These are phyloP conservation scores for Aaosphaeria arxii DNA, from an alignment of 2,329 filamentous ascomycete genomes.

Conservation along the genomic window DNA sequence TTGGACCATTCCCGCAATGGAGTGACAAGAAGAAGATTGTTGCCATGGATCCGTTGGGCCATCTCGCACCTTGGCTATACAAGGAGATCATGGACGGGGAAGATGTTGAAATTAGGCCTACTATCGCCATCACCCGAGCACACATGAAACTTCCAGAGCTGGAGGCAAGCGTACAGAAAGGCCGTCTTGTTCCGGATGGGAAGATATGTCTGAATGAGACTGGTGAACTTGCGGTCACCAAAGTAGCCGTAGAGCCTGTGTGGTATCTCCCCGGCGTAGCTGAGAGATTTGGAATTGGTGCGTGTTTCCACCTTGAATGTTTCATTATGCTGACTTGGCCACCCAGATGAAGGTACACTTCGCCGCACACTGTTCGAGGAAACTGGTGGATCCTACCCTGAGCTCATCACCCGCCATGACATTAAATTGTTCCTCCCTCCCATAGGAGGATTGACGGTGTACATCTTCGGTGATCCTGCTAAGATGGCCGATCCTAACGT, in stretches of 20 bases:
- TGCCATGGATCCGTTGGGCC: slow-evolving; percentile 93
- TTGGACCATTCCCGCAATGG: slow-evolving; percentile 90
- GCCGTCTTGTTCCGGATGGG: slow-evolving; percentile 75
- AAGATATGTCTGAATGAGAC: slow-evolving; percentile 83
- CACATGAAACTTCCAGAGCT: slow-evolving; percentile 98
- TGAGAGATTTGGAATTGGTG: slow-evolving; percentile 85
- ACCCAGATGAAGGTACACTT: slow-evolving; percentile 74
- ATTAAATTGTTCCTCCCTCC: slow-evolving; percentile 95
- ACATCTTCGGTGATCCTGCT: slow-evolving; percentile 92
- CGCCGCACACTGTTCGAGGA: slow-evolving; percentile 89
- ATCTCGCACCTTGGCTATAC: slow-evolving; percentile 80
- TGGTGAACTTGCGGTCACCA: slow-evolving; percentile 90
- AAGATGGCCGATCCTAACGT: slow-evolving; percentile 88
- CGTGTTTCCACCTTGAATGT: slow-evolving; percentile 15
- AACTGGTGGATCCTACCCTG: slow-evolving; percentile 92
- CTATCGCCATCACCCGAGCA: slow-evolving; percentile 86
- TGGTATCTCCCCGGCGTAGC: slow-evolving; percentile 63
- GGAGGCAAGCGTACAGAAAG: slow-evolving; percentile 78
- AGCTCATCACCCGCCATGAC: slow-evolving; percentile 90
- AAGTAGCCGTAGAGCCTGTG: slow-evolving; percentile 93
- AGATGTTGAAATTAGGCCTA: slow-evolving; percentile 81
- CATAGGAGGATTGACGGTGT: slow-evolving; percentile 92
- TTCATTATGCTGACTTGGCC: slow-evolving; percentile 19
- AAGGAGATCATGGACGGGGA: slow-evolving; percentile 75
- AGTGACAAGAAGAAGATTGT: slow-evolving; percentile 89